Conservation (phyloP, 805 yeast species). For the Metschnikowia anglica region DNA sequence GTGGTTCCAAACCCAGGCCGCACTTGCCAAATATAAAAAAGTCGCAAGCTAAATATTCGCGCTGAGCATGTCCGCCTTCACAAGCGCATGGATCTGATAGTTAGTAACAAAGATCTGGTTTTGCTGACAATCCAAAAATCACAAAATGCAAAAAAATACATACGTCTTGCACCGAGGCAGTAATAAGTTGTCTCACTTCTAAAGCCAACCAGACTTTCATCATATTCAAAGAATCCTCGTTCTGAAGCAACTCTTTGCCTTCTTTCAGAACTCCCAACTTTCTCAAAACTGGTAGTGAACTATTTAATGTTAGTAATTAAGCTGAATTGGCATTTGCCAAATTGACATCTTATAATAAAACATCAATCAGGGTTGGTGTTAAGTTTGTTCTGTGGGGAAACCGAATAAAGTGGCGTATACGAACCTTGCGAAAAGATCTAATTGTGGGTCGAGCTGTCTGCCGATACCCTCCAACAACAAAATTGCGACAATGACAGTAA, state of each 20-base stretch:
- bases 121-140: not conserved
- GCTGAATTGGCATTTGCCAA: not conserved
- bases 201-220: conserved; percentile 86
- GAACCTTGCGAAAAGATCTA: conserved; percentile 95
- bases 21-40: not conserved
- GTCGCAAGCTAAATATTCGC: conserved; percentile 33
- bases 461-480: conserved; percentile 92
- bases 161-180: conserved; percentile 78
- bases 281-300: conserved; percentile 83
- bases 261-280: conserved; percentile 71
- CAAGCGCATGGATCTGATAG: conserved; percentile 40
- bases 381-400: conserved; percentile 38
- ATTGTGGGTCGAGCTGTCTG: conserved; percentile 85
- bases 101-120: conserved; percentile 16
- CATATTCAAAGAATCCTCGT: conserved; percentile 71
- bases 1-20: not conserved
- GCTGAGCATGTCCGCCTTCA: conserved; percentile 47
- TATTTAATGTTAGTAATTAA: conserved; percentile 27
- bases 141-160: conserved; percentile 29
- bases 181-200: conserved; percentile 84
- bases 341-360: too few species aligned
- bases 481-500: conserved; percentile 93
- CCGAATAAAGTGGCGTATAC: conserved; percentile 53
- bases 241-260: conserved; percentile 54
- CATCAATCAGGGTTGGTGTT: too few species aligned